Evolutionary conservation across 2,329 filamentous ascomycete species (phyloP), one percentile per base, ranked within the genome.

Genomic region (Cladosporium oxysporum): DNA sequence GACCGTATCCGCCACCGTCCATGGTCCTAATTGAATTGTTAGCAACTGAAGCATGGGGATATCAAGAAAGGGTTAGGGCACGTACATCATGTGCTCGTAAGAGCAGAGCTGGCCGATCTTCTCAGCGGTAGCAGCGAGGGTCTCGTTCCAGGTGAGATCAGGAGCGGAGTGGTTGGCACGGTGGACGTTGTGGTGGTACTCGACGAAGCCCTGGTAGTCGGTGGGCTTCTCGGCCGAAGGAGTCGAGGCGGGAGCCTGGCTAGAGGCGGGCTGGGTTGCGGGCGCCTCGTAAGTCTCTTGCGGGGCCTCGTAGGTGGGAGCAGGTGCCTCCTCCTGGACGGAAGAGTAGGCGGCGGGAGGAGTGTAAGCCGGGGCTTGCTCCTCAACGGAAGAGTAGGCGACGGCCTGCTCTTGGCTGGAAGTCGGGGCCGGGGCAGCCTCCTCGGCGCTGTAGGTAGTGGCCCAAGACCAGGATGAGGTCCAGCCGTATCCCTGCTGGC

Each of bases 131-230:
- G 76, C 75, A 64, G 88, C 90, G 64, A 92, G 85, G 52, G 80
- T 80, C 10, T 81, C 75, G 72, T 89, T 84, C 90, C 91, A 98
- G 60, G 74, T 76, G 55, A 97, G 75, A 53, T 81, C 84, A 26
- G 79, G 75, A 41, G 87, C 88, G 21, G 89, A 90, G 85, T 97
- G 92, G 82, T 95, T 96, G 75, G 83, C 77, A 69, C 95, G 93
- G 81, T 95, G 91, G 62, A 90, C 74, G 82, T 97, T 97, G 88
- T 98, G 95, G 76, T 91, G 87, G 72, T 88, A 83, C 59, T 94
- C 73, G 59, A 84, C 83, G 16, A 79, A 75, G 65, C 76, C 76
- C 63, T 77, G 70, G 69, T 79, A 78, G 29, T 60, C 50, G 31
- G 66, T 66, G 14, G 69, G 68, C 52, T 69, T 68, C 12, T 66